Percentiles rank a stretch among this genome's conserved stretches.
Evolutionary conservation across 164 flowering plant species (phyloP).

Genomic region (Kingdonia uniflora): DNA sequence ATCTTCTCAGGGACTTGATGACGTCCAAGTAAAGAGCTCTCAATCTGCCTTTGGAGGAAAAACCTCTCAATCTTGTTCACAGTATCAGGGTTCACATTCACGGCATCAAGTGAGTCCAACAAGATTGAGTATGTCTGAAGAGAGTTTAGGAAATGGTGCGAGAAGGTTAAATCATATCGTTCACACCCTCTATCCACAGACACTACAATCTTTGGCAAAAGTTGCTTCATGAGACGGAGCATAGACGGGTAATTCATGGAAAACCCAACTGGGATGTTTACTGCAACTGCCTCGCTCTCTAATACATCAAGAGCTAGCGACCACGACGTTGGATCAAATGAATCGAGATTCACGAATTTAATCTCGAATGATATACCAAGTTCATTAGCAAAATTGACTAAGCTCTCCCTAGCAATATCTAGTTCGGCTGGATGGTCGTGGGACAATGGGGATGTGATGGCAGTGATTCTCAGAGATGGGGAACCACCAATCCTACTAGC

Average conservation of each 20-base stretch:
- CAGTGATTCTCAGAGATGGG: conserved; percentile 54
- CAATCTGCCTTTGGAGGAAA: conserved; percentile 51
- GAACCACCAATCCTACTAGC: conserved; percentile 29
- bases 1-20: conserved; percentile 31
- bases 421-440: conserved; percentile 49
- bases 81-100: conserved; percentile 32
- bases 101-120: conserved; percentile 66
- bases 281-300: conserved; percentile 53
- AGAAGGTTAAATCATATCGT: conserved; percentile 52
- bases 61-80: conserved; percentile 61
- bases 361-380: conserved; percentile 44
- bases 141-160: conserved; percentile 42
- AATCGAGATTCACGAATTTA: conserved; percentile 42
- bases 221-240: conserved; percentile 59
- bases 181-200: conserved; percentile 62
- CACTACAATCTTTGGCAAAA: conserved; percentile 62
- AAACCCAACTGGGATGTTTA: conserved; percentile 45
- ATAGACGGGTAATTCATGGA: conserved; percentile 25
- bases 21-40: conserved; percentile 39
- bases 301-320: conserved; percentile 17
- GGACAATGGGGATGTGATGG: conserved; percentile 41
- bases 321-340: conserved; percentile 27
- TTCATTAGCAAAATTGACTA: conserved; percentile 54
- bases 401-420: conserved; percentile 41
- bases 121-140: conserved; percentile 41